A percentile compares a stretch with the other conserved stretches of the same genome.
Evolutionary conservation across 2,329 filamentous ascomycete genomes (phyloP).

Genomic region (Colletotrichum tanaceti): DNA sequence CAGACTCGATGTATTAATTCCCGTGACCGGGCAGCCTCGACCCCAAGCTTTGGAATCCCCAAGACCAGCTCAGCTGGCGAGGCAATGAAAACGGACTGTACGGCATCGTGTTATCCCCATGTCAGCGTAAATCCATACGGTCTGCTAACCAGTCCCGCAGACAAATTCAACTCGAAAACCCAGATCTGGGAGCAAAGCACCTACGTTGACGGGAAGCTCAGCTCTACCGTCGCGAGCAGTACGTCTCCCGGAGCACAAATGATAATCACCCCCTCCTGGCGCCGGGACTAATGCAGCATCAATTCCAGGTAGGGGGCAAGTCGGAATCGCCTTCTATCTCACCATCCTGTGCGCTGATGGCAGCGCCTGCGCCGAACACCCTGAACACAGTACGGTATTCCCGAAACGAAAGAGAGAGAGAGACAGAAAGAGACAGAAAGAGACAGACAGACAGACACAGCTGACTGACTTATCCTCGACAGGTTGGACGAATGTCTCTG

Average conservation of each 20-base stretch:
- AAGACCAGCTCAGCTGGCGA: conserved; percentile 12
- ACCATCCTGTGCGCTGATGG: conserved; percentile 27
- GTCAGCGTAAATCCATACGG: too few relatives aligned
- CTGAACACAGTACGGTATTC: conserved; percentile 15
- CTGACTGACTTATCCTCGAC: background rate
- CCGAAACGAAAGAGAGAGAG: fast-evolving
- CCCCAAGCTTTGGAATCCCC: conserved; percentile 10
- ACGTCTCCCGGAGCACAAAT: background rate
- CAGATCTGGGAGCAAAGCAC: background rate
- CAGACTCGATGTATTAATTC: background rate
- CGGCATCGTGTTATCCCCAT: background rate
- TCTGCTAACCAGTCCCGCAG: background rate
- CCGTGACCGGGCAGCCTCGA: background rate
- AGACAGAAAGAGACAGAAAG: too few relatives aligned
- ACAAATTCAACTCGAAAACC: background rate
- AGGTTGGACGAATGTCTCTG: conserved; percentile 20
- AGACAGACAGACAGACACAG: too few relatives aligned
- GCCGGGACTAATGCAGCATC: background rate
- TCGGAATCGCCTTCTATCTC: conserved; percentile 21
- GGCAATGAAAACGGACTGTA: conserved; percentile 18
- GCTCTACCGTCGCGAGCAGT: conserved; percentile 12
- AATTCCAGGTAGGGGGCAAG: conserved; percentile 20
- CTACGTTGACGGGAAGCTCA: conserved; percentile 11
- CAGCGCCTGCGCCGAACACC: conserved; percentile 10
- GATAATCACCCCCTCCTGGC: too few relatives aligned